These are phyloP conservation scores for Neurospora terricola DNA, from an alignment of 495 filamentous ascomycete genomes.

Conservation along the genomic window DNA sequence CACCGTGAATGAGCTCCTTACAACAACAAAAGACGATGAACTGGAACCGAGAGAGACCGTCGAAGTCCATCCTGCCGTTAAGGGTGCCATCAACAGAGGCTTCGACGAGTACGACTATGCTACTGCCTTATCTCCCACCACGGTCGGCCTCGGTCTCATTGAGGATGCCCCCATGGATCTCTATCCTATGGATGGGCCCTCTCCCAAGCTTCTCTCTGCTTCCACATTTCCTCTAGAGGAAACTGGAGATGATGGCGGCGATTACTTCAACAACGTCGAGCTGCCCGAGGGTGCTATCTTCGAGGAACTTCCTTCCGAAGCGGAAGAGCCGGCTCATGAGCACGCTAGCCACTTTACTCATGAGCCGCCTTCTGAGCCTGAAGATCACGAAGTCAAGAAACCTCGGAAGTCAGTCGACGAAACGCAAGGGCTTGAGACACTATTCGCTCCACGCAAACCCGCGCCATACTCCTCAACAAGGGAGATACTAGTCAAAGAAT, in stretches of 20 bases:
- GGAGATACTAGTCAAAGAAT: background rate
- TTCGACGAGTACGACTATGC: background rate
- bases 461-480: background rate
- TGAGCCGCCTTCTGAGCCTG: constrained; percentile 29
- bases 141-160: constrained; percentile 18
- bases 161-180: constrained; percentile 17
- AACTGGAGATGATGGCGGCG: constrained; percentile 1
- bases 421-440: background rate
- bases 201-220: constrained; percentile 18
- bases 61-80: background rate
- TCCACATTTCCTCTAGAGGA: constrained; percentile 3
- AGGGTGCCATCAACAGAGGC: background rate
- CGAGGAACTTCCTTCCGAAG: constrained; percentile 8
- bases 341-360: constrained; percentile 25
- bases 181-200: constrained; percentile 13
- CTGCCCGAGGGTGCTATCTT: background rate
- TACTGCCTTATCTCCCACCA: background rate
- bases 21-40: background rate
- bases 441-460: background rate
- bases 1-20: background rate
- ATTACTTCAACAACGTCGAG: background rate
- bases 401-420: background rate
- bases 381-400: constrained; percentile 2
- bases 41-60: background rate
- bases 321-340: background rate